Evolutionary conservation across 768 basidiomycete genomes (phyloP).

Genomic region (Auricularia heimuer): DNA sequence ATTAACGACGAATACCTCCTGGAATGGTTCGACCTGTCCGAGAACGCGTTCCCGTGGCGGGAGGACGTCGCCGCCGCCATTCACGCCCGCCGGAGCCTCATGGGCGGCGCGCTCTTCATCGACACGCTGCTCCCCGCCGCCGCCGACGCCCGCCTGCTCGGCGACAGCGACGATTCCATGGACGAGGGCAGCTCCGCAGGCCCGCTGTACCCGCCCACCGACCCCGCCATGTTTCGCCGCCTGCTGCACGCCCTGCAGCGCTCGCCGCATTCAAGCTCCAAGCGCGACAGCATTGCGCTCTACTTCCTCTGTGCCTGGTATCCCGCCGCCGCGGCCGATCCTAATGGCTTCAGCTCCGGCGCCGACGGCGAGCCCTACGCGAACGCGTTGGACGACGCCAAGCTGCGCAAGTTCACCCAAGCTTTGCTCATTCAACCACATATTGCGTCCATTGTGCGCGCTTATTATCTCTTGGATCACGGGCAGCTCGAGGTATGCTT

Average conservation of each 20-base stretch:
- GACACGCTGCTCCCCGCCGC: neutral
- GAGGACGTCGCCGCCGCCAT: neutral
- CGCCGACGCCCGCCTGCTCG: neutral
- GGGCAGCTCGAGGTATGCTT: neutral
- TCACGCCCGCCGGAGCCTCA: neutral
- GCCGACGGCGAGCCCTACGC: neutral
- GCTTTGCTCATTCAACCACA: neutral
- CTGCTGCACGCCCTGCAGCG: neutral
- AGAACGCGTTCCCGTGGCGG: neutral
- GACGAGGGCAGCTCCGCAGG: neutral
- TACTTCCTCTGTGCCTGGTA: neutral
- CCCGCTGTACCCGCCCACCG: neutral
- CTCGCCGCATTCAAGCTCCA: neutral
- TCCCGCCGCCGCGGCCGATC: neutral
- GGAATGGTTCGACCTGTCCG: neutral
- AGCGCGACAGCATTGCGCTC: constrained; percentile 1
- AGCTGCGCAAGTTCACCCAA: neutral
- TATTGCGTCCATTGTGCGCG: neutral
- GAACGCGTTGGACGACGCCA: neutral
- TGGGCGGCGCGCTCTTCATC: neutral
- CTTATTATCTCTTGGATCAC: neutral
- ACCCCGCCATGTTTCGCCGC: neutral
- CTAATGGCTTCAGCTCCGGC: neutral
- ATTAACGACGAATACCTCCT: neutral
- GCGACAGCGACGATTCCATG: neutral